These are phyloP conservation scores for Alternaria arborescens DNA, from an alignment of 2,329 filamentous ascomycete species.

Conservation along the genomic window DNA sequence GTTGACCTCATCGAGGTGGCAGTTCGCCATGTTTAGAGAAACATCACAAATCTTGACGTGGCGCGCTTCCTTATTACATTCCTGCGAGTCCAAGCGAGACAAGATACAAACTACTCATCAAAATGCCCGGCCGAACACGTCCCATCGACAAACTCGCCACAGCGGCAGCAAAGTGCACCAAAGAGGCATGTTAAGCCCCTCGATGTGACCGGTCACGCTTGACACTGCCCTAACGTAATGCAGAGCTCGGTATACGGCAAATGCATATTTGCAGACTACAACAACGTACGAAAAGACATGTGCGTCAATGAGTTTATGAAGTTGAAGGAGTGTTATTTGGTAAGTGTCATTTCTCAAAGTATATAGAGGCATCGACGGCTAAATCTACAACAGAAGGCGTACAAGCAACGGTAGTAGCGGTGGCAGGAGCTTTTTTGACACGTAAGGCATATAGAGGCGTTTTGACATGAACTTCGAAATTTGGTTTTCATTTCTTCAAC, in stretches of 20 bases:
- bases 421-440: neutral
- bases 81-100: neutral
- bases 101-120: neutral
- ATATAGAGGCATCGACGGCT: neutral
- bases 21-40: neutral
- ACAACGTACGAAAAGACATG: conserved; percentile 88
- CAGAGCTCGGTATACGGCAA: conserved; percentile 88
- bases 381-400: conserved; percentile 30
- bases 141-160: conserved; percentile 75
- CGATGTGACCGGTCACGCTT: conserved; percentile 3
- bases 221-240: neutral
- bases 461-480: neutral
- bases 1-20: conserved; percentile 22
- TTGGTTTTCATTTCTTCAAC: conserved; percentile 24
- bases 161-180: conserved; percentile 70
- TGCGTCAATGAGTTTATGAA: conserved; percentile 84
- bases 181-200: conserved; percentile 61
- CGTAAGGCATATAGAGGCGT: neutral
- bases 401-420: conserved; percentile 39
- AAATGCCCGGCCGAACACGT: conserved; percentile 57
- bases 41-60: neutral
- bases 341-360: conserved; percentile 54
- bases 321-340: conserved; percentile 87
- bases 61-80: neutral
- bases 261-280: conserved; percentile 90